phyloP scores from a whole-genome alignment of 2,329 filamentous ascomycete genomes.

The Blastomyces percursus region DNA sequence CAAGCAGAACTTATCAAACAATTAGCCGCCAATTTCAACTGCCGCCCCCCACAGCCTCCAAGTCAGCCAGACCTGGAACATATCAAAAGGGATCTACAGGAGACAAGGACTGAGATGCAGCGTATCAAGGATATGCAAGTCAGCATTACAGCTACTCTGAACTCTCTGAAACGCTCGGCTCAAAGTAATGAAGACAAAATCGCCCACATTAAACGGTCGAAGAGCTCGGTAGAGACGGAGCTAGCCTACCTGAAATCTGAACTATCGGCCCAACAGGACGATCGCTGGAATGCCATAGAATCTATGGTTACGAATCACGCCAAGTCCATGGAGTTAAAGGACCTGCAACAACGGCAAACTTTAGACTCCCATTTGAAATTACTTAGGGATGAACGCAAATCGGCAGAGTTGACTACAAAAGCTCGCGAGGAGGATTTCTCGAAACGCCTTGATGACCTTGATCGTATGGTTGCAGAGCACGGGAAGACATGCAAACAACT shows the following conservation, averaged over 20 bases:
- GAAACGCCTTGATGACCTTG: neutral
- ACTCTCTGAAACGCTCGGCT: neutral
- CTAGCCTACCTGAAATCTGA: neutral
- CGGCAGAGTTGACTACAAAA: neutral
- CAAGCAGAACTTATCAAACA: constrained; percentile 9
- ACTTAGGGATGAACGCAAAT: neutral
- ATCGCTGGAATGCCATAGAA: neutral
- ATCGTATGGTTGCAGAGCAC: neutral
- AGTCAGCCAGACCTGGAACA: neutral
- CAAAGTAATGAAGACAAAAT: neutral
- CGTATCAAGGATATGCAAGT: neutral
- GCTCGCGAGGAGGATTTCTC: neutral
- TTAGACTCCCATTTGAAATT: neutral
- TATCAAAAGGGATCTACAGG: neutral
- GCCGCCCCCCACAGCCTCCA: neutral
- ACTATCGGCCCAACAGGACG: neutral
- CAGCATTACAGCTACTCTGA: neutral
- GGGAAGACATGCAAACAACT: neutral
- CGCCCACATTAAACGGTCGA: neutral
- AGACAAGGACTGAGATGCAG: neutral
- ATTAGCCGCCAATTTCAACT: neutral
- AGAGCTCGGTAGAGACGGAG: neutral
- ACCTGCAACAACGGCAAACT: neutral
- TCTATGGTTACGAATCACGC: neutral
- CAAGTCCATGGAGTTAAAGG: neutral